phyloP scores from a whole-genome alignment of 2,329 filamentous ascomycete species.

The Penicillium sp. region DNA sequence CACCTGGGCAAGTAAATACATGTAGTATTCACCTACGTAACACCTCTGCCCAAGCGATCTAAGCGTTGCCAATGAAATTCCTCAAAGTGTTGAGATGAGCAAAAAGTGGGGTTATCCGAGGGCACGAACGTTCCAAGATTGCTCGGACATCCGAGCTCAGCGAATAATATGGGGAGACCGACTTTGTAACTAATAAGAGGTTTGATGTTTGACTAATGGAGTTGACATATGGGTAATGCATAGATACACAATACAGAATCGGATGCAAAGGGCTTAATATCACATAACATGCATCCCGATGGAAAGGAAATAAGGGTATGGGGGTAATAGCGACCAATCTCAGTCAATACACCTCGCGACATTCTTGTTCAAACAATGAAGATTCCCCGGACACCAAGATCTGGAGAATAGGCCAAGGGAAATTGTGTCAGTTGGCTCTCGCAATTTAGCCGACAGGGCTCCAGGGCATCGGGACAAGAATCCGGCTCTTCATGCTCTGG shows the following conservation, averaged over 20 bases:
- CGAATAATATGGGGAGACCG: background rate
- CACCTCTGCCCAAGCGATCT: background rate
- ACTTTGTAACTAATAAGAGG: background rate
- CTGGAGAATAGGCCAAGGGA: background rate
- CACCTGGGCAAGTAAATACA: background rate
- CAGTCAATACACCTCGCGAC: background rate
- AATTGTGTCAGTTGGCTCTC: background rate
- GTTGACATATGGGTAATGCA: slow-evolving; percentile 13
- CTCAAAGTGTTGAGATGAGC: slow-evolving; percentile 9
- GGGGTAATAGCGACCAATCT: background rate
- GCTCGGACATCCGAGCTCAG: background rate
- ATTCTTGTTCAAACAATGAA: background rate
- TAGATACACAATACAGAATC: slow-evolving; percentile 24
- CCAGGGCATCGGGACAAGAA: slow-evolving; percentile 94
- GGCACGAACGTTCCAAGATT: background rate
- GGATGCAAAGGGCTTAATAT: slow-evolving; percentile 1
- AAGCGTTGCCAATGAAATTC: slow-evolving; percentile 16
- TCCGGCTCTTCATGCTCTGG: slow-evolving; percentile 91
- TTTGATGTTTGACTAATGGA: slow-evolving; percentile 4
- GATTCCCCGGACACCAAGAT: background rate
- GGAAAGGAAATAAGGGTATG: background rate
- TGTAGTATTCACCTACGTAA: background rate
- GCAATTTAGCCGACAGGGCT: slow-evolving; percentile 72
- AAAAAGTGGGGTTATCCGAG: slow-evolving; percentile 23
- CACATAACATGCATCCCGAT: background rate